Evolutionary conservation across 352 stramenopile species (phyloP).

Genomic region (Globisporangium cylindrosporum): DNA sequence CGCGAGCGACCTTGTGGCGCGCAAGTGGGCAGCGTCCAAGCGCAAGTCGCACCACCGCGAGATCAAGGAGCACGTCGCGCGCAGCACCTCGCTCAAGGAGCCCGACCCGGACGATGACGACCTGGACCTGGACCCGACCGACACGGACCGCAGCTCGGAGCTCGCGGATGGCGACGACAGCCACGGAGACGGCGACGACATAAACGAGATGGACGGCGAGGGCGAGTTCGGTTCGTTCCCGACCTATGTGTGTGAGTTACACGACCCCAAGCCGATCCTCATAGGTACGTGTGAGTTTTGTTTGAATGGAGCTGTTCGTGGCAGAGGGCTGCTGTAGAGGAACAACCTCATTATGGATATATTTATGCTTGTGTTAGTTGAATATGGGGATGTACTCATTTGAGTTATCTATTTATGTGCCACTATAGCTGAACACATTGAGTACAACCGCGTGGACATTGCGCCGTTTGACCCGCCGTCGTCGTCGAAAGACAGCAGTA

Average conservation of each 20-base stretch:
- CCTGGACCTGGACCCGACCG: conserved; percentile 25
- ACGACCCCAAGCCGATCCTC: conserved; percentile 74
- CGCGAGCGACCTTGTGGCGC: conserved; percentile 34
- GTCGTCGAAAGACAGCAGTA: conserved; percentile 19
- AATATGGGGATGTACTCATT: conserved; percentile 11
- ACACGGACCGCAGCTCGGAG: conserved; percentile 34
- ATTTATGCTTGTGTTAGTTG: not conserved
- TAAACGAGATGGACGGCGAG: conserved; percentile 30
- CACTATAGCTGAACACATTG: conserved; percentile 55
- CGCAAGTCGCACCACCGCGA: conserved; percentile 19
- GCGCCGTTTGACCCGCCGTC: conserved; percentile 29
- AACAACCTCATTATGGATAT: not conserved
- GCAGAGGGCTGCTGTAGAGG: not conserved
- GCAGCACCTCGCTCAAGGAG: conserved; percentile 33
- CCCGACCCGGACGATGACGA: conserved; percentile 33
- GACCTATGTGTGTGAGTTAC: conserved; percentile 73
- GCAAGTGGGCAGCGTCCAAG: conserved; percentile 43
- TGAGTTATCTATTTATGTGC: conserved; percentile 8
- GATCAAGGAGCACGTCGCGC: conserved; percentile 14
- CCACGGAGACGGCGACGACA: conserved; percentile 21
- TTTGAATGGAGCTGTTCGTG: not conserved
- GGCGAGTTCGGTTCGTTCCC: conserved; percentile 34
- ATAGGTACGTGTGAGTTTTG: conserved; percentile 31
- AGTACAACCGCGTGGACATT: conserved; percentile 59
- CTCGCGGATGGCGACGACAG: conserved; percentile 19